Evolutionary conservation across 2,329 filamentous ascomycete species (phyloP), one percentile per base, ranked within the genome.

Genomic region (Colletotrichum viniferum): DNA sequence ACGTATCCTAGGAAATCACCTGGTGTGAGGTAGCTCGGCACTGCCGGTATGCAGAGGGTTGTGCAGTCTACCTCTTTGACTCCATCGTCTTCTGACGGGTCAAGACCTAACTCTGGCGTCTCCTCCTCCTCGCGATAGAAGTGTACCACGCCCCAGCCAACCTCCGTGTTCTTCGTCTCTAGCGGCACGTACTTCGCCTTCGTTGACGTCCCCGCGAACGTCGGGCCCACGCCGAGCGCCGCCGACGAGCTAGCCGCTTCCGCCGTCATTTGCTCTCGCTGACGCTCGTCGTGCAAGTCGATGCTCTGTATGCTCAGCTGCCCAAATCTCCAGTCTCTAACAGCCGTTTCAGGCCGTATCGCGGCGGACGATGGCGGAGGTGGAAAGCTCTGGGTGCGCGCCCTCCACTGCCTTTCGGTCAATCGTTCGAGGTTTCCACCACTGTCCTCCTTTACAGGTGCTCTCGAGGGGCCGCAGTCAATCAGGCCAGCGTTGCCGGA

Each of bases 141-240:
- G 83, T 98, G 97, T 3, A 99, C 96, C 16, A 98, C 92, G 2
- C 97, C 97, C 94, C 95, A 98, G 56, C 95, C 95, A 2, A 96
- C 89, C 75, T 98, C 94, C 1, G 95, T 95, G 70, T 94, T 92
- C 79, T 89, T 91, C 18, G 92, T 90, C 71, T 93, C 90, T 1
- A 96, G 88, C 1, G 94, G 92, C 24, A 95, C 86, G 81, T 94
- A 98, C 77, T 91, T 90, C 7, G 95, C 97, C 83, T 96, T 98
- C 2, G 96, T 98, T 74, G 95, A 93, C 66, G 94, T 91, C 7
- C 94, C 95, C 7, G 91, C 87, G 67, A 90, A 86, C 30, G 85
- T 89, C 0, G 90, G 90, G 0, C 90, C 90, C 14, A 92, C 81
- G 79, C 82, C 88, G 78, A 82, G 90, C 83, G 84, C 90, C 81